Evolutionary conservation across 306 rosid species (phyloP), one percentile per base, ranked within the genome.

Genomic region (Arachis stenosperma): DNA sequence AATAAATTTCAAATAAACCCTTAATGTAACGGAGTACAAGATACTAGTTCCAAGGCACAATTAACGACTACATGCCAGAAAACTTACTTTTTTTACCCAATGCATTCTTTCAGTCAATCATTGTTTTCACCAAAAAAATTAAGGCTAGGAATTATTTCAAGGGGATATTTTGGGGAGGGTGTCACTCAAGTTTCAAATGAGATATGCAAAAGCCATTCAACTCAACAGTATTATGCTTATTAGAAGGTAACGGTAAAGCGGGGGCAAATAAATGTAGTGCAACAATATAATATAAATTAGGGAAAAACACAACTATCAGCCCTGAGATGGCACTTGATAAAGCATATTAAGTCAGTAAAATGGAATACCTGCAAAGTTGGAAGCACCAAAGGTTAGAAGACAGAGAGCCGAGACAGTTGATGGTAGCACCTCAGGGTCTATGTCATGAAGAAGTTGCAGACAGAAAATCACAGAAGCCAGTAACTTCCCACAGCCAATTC

Each of bases 401-500:
- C 89, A 82, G 30, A 89, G 91, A 69, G 98, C 92, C 66, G 94
- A 83, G 68, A 87, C 77, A 61, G 85, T 91, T 70, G 91, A 82
- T 1, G 96, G 92, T 69, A 89, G 86, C 79, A 81, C 63, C 64
- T 70, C 67, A 48, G 61, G 77, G 71, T 83, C 74, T 67, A 73
- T 60, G 61, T 86, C 83, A 64, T 83, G 87, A 62, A 67, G 87
- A 81, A 71, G 87, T 61, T 94, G 95, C 50, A 94, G 88, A 74
- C 83, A 83, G 79, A 89, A 81, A 73, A 93, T 89, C 56, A 82
- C 78, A 13, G 90, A 84, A 53, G 88, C 96, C 54, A 93, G 67
- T 73, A 91, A 81, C 76, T 85, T 82, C 81, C 78, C 88, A 40
- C 75, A 33, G 59, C 74, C 88, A 77, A 48, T 75, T 78, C 59